Conservation (phyloP, 768 basidiomycete species). For the Roridomyces roridus region DNA sequence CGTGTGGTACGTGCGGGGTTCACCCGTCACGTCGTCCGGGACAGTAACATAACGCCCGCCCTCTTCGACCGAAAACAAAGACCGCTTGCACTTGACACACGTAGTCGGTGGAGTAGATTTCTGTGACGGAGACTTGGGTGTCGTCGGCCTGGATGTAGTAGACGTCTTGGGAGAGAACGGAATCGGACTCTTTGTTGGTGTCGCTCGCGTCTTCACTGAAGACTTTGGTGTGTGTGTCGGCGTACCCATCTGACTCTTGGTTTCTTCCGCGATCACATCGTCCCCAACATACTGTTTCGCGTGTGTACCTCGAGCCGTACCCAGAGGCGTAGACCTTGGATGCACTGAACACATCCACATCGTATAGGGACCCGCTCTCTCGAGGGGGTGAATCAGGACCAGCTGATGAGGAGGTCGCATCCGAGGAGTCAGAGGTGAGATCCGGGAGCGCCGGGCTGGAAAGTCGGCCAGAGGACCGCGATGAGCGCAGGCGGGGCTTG, state of each 20-base stretch:
- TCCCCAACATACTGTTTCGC: slow-evolving; percentile 34
- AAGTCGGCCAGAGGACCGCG: slow-evolving; percentile 30
- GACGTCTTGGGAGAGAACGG: slow-evolving; percentile 11
- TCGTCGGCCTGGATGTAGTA: slow-evolving; percentile 11
- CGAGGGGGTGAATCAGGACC: slow-evolving; percentile 60
- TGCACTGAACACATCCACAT: slow-evolving; percentile 21
- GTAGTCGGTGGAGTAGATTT: slow-evolving; percentile 47
- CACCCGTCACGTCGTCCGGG: slow-evolving; percentile 55
- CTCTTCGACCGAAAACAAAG: slow-evolving; percentile 61
- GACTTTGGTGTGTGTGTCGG: slow-evolving; percentile 40
- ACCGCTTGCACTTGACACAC: slow-evolving; percentile 66
- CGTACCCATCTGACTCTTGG: slow-evolving; percentile 36
- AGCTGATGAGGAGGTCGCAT: slow-evolving; percentile 54
- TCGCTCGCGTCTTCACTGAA: slow-evolving; percentile 17
- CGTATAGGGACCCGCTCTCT: slow-evolving; percentile 30
- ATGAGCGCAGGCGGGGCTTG: slow-evolving; percentile 25
- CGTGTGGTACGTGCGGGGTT: slow-evolving; percentile 70
- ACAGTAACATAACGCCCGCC: slow-evolving; percentile 76
- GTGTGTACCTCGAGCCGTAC: slow-evolving; percentile 27
- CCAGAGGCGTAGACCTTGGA: slow-evolving; percentile 25
- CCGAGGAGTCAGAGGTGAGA: slow-evolving; percentile 65
- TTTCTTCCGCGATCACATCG: slow-evolving; percentile 38
- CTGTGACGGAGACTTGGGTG: not conserved
- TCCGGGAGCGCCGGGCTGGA: slow-evolving; percentile 46
- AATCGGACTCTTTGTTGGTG: slow-evolving; percentile 22